Conservation (phyloP, 768 basidiomycete genomes). For the Gymnopilus junonius region DNA sequence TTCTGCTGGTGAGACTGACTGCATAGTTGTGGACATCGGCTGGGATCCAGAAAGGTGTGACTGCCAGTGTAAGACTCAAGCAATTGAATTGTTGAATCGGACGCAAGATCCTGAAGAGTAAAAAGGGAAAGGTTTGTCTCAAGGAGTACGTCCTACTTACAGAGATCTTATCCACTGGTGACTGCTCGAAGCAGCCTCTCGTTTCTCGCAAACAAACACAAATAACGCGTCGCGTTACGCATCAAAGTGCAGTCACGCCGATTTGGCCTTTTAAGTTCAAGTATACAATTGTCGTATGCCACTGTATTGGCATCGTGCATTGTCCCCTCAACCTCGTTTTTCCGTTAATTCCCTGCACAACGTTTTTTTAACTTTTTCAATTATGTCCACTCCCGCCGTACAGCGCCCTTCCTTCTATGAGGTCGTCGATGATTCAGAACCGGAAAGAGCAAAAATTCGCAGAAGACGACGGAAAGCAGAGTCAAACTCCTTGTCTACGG, state of each 20-base stretch:
- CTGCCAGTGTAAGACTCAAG: background rate
- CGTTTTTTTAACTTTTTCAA: background rate
- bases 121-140: background rate
- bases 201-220: constrained; percentile 28
- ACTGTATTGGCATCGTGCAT: constrained; percentile 6
- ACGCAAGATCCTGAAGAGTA: background rate
- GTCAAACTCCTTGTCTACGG: background rate
- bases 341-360: background rate
- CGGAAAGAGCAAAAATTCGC: constrained; percentile 56
- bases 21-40: constrained; percentile 37
- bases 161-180: background rate
- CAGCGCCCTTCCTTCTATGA: constrained; percentile 29
- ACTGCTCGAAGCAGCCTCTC: background rate
- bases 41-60: constrained; percentile 3
- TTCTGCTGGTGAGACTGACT: constrained; percentile 62
- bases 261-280: background rate
- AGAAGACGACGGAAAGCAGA: constrained; percentile 22
- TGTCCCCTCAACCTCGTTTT: background rate
- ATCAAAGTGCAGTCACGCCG: constrained; percentile 11
- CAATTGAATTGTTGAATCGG: background rate
- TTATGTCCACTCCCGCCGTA: background rate
- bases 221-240: constrained; percentile 52
- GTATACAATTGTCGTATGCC: background rate
- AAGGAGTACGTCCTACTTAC: too few species aligned
- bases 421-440: constrained; percentile 72